phyloP scores from a whole-genome alignment of 768 basidiomycete genomes.

The Rhodotorula graminis region DNA sequence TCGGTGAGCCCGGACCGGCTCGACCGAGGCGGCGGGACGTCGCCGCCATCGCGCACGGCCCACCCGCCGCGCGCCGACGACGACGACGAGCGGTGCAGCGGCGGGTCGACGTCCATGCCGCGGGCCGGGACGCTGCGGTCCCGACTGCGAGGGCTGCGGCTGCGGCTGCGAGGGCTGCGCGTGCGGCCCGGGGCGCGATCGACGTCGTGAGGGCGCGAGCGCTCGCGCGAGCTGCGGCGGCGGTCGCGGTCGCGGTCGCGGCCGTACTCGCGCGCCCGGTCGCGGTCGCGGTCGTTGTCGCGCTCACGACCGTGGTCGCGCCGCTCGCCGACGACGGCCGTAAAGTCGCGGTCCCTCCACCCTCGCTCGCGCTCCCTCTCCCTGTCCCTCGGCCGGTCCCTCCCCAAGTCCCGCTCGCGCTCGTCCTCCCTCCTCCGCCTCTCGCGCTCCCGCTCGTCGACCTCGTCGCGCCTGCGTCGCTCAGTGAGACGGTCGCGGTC shows the following conservation, averaged over 20 bases:
- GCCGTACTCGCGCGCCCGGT: slow-evolving; percentile 1
- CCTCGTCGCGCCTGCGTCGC: too few species aligned
- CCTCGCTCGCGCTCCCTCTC: slow-evolving; percentile 49
- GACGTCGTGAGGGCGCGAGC: background rate
- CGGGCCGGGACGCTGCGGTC: too few species aligned
- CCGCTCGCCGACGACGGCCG: background rate
- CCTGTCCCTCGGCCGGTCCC: slow-evolving; percentile 41
- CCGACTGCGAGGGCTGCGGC: too few species aligned
- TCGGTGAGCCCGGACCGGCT: background rate
- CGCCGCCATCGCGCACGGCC: background rate
- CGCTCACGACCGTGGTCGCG: slow-evolving; percentile 5
- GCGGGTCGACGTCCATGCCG: slow-evolving; percentile 22
- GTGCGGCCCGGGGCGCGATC: too few species aligned
- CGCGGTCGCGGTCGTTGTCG: background rate
- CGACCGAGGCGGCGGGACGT: slow-evolving; percentile 14
- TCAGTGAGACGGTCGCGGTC: too few species aligned
- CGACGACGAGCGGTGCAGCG: background rate
- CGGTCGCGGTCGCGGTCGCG: background rate
- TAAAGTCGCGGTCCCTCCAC: background rate
- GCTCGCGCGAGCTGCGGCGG: background rate
- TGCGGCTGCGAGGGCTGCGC: background rate
- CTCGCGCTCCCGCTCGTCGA: background rate
- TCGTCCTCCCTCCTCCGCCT: slow-evolving; percentile 37
- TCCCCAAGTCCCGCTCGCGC: slow-evolving; percentile 22
- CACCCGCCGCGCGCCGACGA: background rate